These are phyloP conservation scores for Podaxis sp. DNA, from an alignment of 768 basidiomycete species.

Conservation along the genomic window DNA sequence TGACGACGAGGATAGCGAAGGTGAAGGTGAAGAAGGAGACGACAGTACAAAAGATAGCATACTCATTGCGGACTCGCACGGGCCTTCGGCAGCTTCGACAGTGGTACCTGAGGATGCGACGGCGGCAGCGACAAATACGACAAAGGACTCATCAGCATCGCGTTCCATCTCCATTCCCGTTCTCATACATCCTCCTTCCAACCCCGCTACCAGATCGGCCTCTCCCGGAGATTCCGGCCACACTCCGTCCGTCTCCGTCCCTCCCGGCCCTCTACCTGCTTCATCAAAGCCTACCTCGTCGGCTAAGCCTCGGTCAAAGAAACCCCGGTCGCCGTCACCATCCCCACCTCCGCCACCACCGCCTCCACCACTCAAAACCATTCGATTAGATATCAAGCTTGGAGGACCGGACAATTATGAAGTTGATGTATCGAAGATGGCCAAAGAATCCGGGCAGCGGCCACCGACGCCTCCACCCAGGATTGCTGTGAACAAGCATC, in stretches of 20 bases:
- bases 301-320: conserved; percentile 27
- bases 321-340: conserved; percentile 35
- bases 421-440: conserved; percentile 54
- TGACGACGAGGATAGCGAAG: conserved; percentile 17
- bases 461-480: conserved; percentile 54
- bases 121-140: not conserved
- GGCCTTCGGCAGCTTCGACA: conserved; percentile 12
- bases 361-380: conserved; percentile 53
- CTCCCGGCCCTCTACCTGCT: conserved; percentile 18
- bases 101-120: not conserved
- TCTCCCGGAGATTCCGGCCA: conserved; percentile 7
- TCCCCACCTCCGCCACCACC: conserved; percentile 56
- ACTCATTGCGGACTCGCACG: conserved; percentile 7
- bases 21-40: conserved; percentile 16
- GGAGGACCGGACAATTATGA: conserved; percentile 76
- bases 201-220: conserved; percentile 14
- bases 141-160: conserved; percentile 12
- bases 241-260: conserved; percentile 28
- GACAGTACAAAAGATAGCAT: conserved; percentile 13
- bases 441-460: conserved; percentile 65
- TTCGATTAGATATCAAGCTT: conserved; percentile 63
- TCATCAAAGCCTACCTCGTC: conserved; percentile 23
- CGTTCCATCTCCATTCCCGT: conserved; percentile 25
- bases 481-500: conserved; percentile 34
- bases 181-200: conserved; percentile 26